Evolutionary conservation across 352 stramenopile species (phyloP).

Genomic region (Chrysophaeum taylorii): DNA sequence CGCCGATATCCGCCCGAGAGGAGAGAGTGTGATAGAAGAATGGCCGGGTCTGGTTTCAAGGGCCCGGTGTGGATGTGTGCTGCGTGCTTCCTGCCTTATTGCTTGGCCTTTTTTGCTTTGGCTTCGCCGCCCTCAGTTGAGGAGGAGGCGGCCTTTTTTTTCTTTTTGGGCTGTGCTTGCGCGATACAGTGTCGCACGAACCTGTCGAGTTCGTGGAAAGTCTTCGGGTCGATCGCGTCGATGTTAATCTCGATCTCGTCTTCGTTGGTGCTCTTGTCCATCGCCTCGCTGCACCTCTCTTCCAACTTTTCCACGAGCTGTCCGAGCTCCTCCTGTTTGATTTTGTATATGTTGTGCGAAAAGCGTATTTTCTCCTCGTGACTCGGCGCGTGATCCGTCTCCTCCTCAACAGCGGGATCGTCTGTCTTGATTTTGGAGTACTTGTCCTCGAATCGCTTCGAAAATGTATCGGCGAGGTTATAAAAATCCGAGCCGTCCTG

Average conservation of each 20-base stretch:
- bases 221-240: conserved; percentile 30
- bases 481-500: conserved; percentile 45
- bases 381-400: conserved; percentile 14
- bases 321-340: conserved; percentile 55
- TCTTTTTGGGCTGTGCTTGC: background rate
- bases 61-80: too few relatives aligned
- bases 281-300: background rate
- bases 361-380: conserved; percentile 53
- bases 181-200: conserved; percentile 10
- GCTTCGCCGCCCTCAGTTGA: background rate
- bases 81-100: too few relatives aligned
- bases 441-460: conserved; percentile 62
- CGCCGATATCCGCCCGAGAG: too few relatives aligned
- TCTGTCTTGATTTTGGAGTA: conserved; percentile 41
- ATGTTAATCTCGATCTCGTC: conserved; percentile 36
- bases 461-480: conserved; percentile 48
- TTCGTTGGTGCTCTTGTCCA: conserved; percentile 11
- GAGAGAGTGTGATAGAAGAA: too few relatives aligned
- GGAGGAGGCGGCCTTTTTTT: background rate
- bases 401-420: background rate
- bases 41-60: too few relatives aligned
- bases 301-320: conserved; percentile 24
- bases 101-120: conserved; percentile 4
- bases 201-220: conserved; percentile 32
- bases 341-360: conserved; percentile 53